Conservation (phyloP, 1,284 basidiomycete genomes). For the Phellinidium pouzarii region DNA sequence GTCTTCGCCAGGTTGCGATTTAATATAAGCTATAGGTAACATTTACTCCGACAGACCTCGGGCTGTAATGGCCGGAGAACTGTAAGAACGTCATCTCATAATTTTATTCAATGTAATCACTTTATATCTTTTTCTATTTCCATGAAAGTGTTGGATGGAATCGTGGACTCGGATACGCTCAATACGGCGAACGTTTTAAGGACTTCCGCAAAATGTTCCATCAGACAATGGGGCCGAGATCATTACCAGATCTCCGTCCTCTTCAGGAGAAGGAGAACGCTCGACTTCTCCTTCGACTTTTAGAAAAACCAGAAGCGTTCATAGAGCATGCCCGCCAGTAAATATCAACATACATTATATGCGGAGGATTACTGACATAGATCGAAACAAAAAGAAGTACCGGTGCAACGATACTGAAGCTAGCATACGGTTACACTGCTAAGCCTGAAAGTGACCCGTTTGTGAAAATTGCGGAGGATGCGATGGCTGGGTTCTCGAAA, state of each 20-base stretch:
- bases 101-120: neutral
- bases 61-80: conserved; percentile 36
- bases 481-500: conserved; percentile 35
- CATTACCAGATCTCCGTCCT: conserved; percentile 26
- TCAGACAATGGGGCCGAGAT: conserved; percentile 33
- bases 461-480: conserved; percentile 34
- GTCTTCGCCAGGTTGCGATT: neutral
- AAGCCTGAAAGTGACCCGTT: conserved; percentile 29
- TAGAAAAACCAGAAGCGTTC: conserved; percentile 28
- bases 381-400: too few relatives aligned
- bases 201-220: conserved; percentile 35
- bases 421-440: conserved; percentile 36
- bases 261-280: conserved; percentile 29
- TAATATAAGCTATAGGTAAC: conserved; percentile 21
- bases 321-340: conserved; percentile 29
- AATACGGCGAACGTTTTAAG: conserved; percentile 31
- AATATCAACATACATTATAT: conserved; percentile 18
- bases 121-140: neutral
- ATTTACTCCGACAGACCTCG: conserved; percentile 38
- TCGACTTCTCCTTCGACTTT: conserved; percentile 28
- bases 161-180: conserved; percentile 34
- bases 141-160: conserved; percentile 38
- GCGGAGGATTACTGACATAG: too few relatives aligned
- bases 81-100: too few relatives aligned
- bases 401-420: conserved; percentile 31